Evolutionary conservation across 257 asterid genomes (phyloP).

Genomic region (Eucommia ulmoides): DNA sequence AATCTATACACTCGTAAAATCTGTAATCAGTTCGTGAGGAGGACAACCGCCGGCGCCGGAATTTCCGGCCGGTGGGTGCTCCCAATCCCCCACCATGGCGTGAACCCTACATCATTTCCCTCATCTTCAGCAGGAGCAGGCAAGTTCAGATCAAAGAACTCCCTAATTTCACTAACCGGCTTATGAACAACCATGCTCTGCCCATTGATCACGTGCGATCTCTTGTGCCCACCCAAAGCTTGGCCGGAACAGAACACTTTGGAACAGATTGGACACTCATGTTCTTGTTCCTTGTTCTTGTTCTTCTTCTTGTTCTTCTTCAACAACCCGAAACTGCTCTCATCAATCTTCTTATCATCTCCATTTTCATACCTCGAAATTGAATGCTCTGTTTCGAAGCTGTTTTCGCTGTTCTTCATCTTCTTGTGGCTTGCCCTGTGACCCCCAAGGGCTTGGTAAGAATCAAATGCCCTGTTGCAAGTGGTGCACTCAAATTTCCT

Average conservation of each 20-base stretch:
- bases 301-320: conserved; percentile 10
- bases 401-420: conserved; percentile 42
- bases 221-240: conserved; percentile 89
- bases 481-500: conserved; percentile 49
- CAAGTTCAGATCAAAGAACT: conserved; percentile 77
- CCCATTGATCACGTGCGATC: conserved; percentile 42
- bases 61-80: conserved; percentile 27
- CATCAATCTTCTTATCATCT: conserved; percentile 6
- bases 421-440: conserved; percentile 91
- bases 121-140: conserved; percentile 87
- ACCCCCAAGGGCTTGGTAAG: conserved; percentile 90
- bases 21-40: too few relatives aligned
- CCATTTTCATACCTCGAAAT: conserved; percentile 16
- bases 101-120: conserved; percentile 23
- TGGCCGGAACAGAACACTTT: conserved; percentile 67
- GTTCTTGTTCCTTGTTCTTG: conserved; percentile 34
- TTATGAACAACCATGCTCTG: conserved; percentile 9
- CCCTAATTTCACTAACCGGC: conserved; percentile 30
- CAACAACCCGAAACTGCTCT: conserved; percentile 1
- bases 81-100: conserved; percentile 70
- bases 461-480: conserved; percentile 59
- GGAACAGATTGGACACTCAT: conserved; percentile 68
- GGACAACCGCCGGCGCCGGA: too few relatives aligned
- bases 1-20: too few relatives aligned
- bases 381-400: conserved; percentile 24